These are phyloP conservation scores for Xylaria flabelliformis DNA, from an alignment of 495 filamentous ascomycete species.

Conservation along the genomic window DNA sequence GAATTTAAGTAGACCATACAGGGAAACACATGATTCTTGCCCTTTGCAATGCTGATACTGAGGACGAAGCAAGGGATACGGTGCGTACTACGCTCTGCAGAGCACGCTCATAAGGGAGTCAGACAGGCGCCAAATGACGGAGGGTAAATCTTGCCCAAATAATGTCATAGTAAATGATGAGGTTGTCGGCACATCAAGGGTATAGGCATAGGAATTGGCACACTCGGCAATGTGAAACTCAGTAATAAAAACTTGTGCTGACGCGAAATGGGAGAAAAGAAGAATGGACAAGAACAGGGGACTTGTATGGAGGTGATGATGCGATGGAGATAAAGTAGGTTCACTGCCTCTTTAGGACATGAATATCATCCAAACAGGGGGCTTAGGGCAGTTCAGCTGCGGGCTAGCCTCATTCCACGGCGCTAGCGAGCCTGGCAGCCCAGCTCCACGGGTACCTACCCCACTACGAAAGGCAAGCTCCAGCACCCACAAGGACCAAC, in stretches of 20 bases:
- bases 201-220: neutral
- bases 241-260: conserved; percentile 10
- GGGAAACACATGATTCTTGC: conserved; percentile 18
- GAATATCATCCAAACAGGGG: neutral
- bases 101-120: conserved; percentile 13
- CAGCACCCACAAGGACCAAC: conserved; percentile 11
- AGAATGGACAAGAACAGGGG: neutral
- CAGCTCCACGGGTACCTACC: conserved; percentile 22
- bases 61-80: neutral
- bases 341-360: conserved; percentile 7
- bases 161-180: conserved; percentile 23
- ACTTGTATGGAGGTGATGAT: neutral
- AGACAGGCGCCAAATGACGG: conserved; percentile 22
- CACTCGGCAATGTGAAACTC: too few relatives aligned
- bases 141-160: neutral
- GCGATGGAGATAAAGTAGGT: conserved; percentile 11
- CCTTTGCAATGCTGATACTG: neutral
- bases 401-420: conserved; percentile 17
- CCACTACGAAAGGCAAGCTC: conserved; percentile 5
- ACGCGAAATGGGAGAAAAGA: conserved; percentile 4
- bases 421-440: conserved; percentile 17
- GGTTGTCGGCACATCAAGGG: neutral
- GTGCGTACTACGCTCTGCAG: conserved; percentile 15
- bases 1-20: neutral
- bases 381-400: conserved; percentile 28